Base-by-base conservation (phyloP, 2,329 filamentous ascomycete species). In the Fusarium paranaense region DNA sequence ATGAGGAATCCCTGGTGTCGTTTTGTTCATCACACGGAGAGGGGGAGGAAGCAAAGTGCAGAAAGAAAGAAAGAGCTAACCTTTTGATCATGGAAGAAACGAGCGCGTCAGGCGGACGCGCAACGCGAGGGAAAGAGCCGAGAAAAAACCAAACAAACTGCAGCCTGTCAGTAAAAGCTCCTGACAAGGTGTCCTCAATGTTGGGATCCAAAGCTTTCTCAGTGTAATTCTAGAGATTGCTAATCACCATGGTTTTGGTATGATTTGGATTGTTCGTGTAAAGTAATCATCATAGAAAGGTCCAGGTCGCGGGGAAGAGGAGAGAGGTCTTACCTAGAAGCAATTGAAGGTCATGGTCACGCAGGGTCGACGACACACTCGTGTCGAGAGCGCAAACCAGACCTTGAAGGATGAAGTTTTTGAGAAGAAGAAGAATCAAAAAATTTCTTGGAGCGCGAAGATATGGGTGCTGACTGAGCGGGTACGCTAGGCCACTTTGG, bases 1-100 rank as follows among this genome's bases (percentile, higher is more conserved):
- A 90, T 88, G 89, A 91, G 89, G 89, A 91, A 91, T 91, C 88
- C 89, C 88, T 90, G 78, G 87, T 88, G 87, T 89, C 83, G 85
- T 83, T 86, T 86, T 86, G 85, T 86, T 90, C 89, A 91, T 91
- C 89, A 90, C 83, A 79, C 82, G 83, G 81, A 81, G 80, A 63
- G 73, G 79, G 72, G 64, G 52, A 35, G n/a, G 35, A 42, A 50
- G 50, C 6, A 59, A 60, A 13, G 27, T 13, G 42, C 50, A 62
- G 50, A 66, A 56, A 61, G 50, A 66, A 56, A 61, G 40, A 54
- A 61, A 58, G 64, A 14, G 85, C 85, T 54, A 84, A 89, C 88
- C 87, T 89, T 89, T 88, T 84, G 14, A 67, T 33, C 37, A 35
- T 74, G 9, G 47, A 60, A 67, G 33, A 71, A 68, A 61, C 60